Base-by-base conservation (phyloP, 345 rosid species). In the Euphorbia tirucalli region DNA sequence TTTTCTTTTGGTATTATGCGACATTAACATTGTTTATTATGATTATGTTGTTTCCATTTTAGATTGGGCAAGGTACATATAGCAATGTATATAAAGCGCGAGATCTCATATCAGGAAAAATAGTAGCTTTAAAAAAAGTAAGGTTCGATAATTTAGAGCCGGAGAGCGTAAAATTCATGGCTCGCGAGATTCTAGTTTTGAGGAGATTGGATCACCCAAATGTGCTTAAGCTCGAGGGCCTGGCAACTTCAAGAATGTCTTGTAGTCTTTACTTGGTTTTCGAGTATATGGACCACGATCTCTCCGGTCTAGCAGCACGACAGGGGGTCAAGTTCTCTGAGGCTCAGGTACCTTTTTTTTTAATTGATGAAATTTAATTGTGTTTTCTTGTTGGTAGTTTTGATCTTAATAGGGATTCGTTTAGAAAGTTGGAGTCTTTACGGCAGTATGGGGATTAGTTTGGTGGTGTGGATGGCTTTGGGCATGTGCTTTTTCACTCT, bases 11-110 rank as follows among this genome's bases (percentile, higher is more conserved):
- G 65, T 0, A 54, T 68, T 39, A 43, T 1, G 43, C 43, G 58
- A 15, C 6, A 58, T 22, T 27, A 46, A 58, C 31, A 60, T 71
- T 63, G 7, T 13, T 61, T 5, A 37, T 21, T 11, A 11, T 52
- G 11, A 61, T 61, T 30, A 27, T 41, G 5, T 55, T 24, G 70
- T 68, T 41, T 61, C 62, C 19, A 52, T 52, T 10, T 30, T 81
- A 94, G 98, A 92, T 94, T 74, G 98, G 98, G 27, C 95, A 92
- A 79, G 98, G 98, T 11, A 94, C 96, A 0, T 94, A 94, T 46
- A 92, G 98, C 75, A 90, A 92, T 79, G 98, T 94, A 71, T 94
- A 94, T 77, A 94, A 90, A 76, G 98, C 98, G 0, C 87, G 87
- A 66, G 98, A 94, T 84, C 83, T 88, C 25, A 22, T 86, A 50